A percentile compares a stretch with the other conserved stretches of the same genome.
These are phyloP conservation scores for Lactarius psammicola DNA, from an alignment of 768 basidiomycete genomes.

Conservation along the genomic window DNA sequence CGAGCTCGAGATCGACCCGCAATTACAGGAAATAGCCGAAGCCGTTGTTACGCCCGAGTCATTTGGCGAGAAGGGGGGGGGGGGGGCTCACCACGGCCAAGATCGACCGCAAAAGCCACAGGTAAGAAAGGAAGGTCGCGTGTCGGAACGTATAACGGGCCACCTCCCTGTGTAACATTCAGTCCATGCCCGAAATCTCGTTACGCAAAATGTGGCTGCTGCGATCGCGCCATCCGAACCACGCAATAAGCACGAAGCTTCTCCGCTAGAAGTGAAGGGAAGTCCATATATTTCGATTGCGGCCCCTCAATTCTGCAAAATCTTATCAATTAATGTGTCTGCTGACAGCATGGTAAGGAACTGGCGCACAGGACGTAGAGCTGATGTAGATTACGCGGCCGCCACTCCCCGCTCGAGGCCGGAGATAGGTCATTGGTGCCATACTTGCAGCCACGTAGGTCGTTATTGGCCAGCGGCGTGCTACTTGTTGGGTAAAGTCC, in stretches of 20 bases:
- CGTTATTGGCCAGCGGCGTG: neutral
- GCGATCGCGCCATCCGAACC: neutral
- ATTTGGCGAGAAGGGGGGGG: neutral
- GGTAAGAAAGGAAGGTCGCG: neutral
- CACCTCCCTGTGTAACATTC: neutral
- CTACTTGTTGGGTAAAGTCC: neutral
- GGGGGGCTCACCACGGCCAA: neutral
- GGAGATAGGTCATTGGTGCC: neutral
- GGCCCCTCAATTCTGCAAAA: neutral
- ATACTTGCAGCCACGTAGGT: neutral
- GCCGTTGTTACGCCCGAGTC: neutral
- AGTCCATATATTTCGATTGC: conserved; percentile 1
- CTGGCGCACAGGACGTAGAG: neutral
- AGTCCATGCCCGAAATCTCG: neutral
- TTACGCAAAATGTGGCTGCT: neutral
- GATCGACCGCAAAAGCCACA: neutral
- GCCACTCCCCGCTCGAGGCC: neutral
- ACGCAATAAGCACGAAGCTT: neutral
- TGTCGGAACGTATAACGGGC: neutral
- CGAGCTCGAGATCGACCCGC: neutral
- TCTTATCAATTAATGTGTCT: conserved; percentile 11
- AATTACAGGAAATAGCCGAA: neutral
- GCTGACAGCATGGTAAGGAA: neutral
- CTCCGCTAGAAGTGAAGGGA: neutral
- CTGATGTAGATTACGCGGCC: neutral